Conservation (phyloP, 2,329 filamentous ascomycete species). For the Neopestalotiopsis rosae region DNA sequence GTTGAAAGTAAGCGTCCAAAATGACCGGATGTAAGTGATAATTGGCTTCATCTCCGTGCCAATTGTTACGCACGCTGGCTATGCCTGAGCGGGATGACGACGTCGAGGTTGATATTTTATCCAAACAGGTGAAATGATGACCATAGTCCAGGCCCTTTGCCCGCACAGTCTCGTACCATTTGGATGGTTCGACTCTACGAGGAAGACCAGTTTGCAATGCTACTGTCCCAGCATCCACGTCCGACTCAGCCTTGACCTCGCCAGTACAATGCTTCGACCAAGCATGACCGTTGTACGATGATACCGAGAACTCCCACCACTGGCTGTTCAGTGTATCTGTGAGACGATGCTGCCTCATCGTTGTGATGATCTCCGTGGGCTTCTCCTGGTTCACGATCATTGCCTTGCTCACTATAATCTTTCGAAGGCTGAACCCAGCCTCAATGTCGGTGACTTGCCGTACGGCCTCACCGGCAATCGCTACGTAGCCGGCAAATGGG, state of each 20-base stretch:
- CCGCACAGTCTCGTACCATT: slow-evolving; percentile 2
- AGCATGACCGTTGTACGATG: background rate
- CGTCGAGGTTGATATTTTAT: background rate
- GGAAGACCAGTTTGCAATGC: background rate
- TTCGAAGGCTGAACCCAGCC: background rate
- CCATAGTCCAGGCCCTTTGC: background rate
- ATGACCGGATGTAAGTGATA: background rate
- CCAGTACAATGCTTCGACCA: slow-evolving; percentile 13
- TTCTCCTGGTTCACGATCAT: background rate
- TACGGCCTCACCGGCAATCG: slow-evolving; percentile 48
- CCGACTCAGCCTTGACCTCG: background rate
- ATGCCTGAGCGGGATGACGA: background rate
- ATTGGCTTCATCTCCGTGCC: background rate
- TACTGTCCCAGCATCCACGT: background rate
- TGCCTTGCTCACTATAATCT: background rate
- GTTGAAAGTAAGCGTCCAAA: background rate
- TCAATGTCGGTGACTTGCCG: slow-evolving; percentile 18
- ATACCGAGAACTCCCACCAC: slow-evolving; percentile 8
- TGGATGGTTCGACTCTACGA: background rate
- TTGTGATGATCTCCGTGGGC: slow-evolving; percentile 8
- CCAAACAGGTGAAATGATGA: background rate
- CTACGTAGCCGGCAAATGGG: slow-evolving; percentile 48
- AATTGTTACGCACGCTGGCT: background rate
- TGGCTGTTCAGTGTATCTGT: background rate
- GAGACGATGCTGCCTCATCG: background rate